Conservation (phyloP, 768 basidiomycete species). For the Rhodotorula diobovata region DNA sequence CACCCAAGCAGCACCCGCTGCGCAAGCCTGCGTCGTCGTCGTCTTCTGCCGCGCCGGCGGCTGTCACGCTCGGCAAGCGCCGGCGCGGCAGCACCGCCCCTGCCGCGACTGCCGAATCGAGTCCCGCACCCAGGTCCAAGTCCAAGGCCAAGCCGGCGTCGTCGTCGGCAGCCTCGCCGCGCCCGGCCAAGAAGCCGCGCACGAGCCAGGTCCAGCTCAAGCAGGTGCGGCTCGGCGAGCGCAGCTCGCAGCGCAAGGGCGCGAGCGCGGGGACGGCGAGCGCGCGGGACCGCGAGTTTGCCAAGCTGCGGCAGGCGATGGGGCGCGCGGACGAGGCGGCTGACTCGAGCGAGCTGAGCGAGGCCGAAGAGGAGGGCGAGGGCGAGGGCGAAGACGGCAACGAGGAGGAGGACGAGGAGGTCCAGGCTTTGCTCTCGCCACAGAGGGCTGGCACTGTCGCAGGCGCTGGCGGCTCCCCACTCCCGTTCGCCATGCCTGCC, state of each 20-base stretch:
- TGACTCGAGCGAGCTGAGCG: constrained; percentile 1
- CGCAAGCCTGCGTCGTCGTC: not conserved
- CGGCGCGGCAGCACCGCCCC: not conserved
- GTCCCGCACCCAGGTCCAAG: no score
- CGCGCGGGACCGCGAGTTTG: constrained; percentile 7
- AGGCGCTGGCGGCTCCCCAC: no score
- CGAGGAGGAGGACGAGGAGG: not conserved
- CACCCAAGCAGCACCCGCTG: not conserved
- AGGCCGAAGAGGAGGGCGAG: not conserved
- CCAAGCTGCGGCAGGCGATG: not conserved
- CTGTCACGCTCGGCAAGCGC: constrained; percentile 5
- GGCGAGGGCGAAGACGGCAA: not conserved
- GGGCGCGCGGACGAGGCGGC: not conserved
- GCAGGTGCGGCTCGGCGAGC: not conserved
- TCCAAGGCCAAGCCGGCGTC: no score
- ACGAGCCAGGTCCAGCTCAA: not conserved
- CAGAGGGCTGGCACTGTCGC: not conserved
- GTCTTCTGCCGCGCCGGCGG: not conserved
- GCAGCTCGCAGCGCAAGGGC: not conserved
- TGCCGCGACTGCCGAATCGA: not conserved
- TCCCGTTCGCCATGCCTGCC: not conserved
- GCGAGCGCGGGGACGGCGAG: not conserved
- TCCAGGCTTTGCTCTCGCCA: constrained; percentile 1
- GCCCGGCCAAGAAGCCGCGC: not conserved
- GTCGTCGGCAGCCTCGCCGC: not conserved